Percentiles rank a stretch among this genome's conserved stretches.
These are phyloP conservation scores for Aaosphaeria arxii DNA, from an alignment of 2,329 filamentous ascomycete genomes.

Conservation along the genomic window DNA sequence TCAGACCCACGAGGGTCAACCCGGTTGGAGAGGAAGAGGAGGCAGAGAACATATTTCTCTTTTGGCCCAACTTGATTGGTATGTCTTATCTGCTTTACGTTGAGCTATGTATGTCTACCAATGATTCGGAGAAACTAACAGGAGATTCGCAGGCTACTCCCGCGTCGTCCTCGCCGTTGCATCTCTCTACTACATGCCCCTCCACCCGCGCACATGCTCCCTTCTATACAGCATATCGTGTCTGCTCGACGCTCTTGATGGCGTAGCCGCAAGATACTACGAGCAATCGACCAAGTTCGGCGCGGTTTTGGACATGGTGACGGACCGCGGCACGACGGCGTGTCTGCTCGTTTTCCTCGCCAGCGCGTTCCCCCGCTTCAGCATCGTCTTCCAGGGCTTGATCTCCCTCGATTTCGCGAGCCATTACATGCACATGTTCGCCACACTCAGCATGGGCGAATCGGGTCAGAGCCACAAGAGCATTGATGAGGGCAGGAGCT, in stretches of 20 bases:
- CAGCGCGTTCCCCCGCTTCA: conserved; percentile 90
- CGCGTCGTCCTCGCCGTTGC: conserved; percentile 66
- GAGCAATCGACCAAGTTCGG: conserved; percentile 95
- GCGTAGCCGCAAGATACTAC: conserved; percentile 81
- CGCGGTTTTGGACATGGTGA: conserved; percentile 98
- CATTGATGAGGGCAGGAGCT: conserved; percentile 82
- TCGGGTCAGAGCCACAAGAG: conserved; percentile 84
- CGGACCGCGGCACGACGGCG: conserved; percentile 92
- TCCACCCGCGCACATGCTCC: conserved; percentile 94
- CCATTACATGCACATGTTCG: conserved; percentile 99
- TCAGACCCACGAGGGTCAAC: conserved; percentile 10
- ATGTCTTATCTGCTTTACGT: neutral
- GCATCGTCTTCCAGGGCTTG: conserved; percentile 88
- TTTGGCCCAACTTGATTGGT: conserved; percentile 54
- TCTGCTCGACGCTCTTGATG: conserved; percentile 91
- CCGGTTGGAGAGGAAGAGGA: conserved; percentile 22
- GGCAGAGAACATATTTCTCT: conserved; percentile 55
- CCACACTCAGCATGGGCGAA: conserved; percentile 83
- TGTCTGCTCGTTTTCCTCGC: conserved; percentile 93
- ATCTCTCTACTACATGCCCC: conserved; percentile 97
- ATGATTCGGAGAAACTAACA: conserved; percentile 8
- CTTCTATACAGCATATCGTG: conserved; percentile 91
- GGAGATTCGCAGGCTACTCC: conserved; percentile 41
- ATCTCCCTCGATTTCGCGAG: conserved; percentile 92
- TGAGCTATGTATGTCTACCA: conserved; percentile 3